Evolutionary conservation across 768 basidiomycete species (phyloP).

Genomic region (Mycena metata): DNA sequence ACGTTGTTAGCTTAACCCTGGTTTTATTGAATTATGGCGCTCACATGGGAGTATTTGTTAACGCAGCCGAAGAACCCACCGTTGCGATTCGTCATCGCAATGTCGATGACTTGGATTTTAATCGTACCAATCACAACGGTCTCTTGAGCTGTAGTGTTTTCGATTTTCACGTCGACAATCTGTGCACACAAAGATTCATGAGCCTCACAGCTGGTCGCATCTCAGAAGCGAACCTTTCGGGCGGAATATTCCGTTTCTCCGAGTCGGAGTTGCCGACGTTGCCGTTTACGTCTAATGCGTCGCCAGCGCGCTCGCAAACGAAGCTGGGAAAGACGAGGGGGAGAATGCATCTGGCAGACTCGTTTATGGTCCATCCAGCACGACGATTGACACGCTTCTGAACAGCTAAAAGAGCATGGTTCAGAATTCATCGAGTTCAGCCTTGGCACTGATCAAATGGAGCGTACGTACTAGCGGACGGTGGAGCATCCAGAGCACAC

Average conservation of each 20-base stretch:
- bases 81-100: background rate
- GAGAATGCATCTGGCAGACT: no score
- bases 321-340: no score
- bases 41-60: conserved; percentile 22
- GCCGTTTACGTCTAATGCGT: no score
- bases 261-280: no score
- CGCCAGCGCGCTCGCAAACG: conserved; percentile 3
- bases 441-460: no score
- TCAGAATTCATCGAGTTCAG: no score
- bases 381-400: no score
- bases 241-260: conserved; percentile 3
- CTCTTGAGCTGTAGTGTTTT: background rate
- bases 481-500: no score
- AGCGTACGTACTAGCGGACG: no score
- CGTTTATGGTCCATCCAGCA: no score
- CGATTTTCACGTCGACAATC: conserved; percentile 5
- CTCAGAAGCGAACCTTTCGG: background rate
- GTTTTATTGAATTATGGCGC: background rate
- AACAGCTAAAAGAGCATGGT: no score
- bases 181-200: background rate
- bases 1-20: background rate
- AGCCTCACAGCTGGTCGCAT: no score
- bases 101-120: conserved; percentile 22
- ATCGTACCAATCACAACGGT: conserved; percentile 3
- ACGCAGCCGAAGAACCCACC: conserved; percentile 23